Conservation (phyloP, 805 yeast species). For the Saturnispora besseyi region DNA sequence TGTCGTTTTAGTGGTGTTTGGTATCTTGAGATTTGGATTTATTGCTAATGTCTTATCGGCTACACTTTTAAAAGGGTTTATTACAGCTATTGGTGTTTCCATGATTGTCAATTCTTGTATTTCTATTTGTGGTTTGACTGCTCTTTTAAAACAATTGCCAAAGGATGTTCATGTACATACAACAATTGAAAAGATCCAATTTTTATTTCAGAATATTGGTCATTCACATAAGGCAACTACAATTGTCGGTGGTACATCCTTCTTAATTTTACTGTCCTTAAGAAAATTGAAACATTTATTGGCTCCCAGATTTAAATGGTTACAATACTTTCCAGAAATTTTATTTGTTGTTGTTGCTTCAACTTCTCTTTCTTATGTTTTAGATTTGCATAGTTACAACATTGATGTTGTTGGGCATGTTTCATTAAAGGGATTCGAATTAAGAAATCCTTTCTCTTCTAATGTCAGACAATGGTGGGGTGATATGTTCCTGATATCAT, state of each 20-base stretch:
- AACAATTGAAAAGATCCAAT: slow-evolving; percentile 59
- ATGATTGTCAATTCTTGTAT: slow-evolving; percentile 73
- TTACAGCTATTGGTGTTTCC: slow-evolving; percentile 76
- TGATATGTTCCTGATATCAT: slow-evolving; percentile 55
- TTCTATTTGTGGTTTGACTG: slow-evolving; percentile 59
- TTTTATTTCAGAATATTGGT: slow-evolving; percentile 39
- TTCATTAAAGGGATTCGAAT: slow-evolving; percentile 38
- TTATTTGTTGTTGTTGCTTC: slow-evolving; percentile 59
- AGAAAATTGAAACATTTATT: slow-evolving; percentile 33
- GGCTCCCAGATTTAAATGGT: slow-evolving; percentile 30
- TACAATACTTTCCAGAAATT: slow-evolving; percentile 77
- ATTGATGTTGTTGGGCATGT: slow-evolving; percentile 67
- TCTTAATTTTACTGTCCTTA: slow-evolving; percentile 36
- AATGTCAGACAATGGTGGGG: slow-evolving; percentile 40
- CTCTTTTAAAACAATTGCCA: slow-evolving; percentile 36
- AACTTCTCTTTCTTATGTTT: slow-evolving; percentile 41
- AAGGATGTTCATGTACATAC: slow-evolving; percentile 49
- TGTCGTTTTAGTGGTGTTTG: slow-evolving; percentile 57
- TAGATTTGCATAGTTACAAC: slow-evolving; percentile 43
- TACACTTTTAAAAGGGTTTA: slow-evolving; percentile 71
- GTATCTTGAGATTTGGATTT: slow-evolving; percentile 78
- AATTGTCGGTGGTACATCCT: slow-evolving; percentile 45
- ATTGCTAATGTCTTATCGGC: slow-evolving; percentile 72
- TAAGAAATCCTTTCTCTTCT: slow-evolving; percentile 50
- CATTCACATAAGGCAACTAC: slow-evolving; percentile 53